Evolutionary conservation across 352 stramenopile species (phyloP).

Genomic region (Elongisporangium undulatum): DNA sequence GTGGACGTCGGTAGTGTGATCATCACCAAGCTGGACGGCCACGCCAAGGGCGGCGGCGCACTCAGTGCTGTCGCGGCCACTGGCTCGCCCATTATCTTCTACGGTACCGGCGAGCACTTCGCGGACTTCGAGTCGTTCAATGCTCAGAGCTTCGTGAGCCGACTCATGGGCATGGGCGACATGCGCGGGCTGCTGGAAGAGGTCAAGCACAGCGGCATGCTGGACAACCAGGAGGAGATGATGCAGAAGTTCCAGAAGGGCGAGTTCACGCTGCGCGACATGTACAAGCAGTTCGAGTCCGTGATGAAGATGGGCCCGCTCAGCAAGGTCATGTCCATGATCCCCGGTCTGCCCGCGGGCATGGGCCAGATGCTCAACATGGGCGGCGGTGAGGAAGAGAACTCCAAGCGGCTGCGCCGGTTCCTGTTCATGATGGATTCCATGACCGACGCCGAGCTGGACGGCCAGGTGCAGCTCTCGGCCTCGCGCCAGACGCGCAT

Average conservation of each 20-base stretch:
- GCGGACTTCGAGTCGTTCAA: constrained; percentile 98
- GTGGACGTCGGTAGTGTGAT: constrained; percentile 98
- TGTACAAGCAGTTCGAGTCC: constrained; percentile 99
- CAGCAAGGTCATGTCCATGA: constrained; percentile 98
- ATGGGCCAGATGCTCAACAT: constrained; percentile 91
- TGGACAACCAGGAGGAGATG: constrained; percentile 95
- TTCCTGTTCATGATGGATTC: constrained; percentile 99
- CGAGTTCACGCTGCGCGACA: constrained; percentile 97
- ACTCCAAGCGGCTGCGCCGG: constrained; percentile 90
- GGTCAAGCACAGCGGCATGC: constrained; percentile 88
- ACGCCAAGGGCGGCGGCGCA: constrained; percentile 98
- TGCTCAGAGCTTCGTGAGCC: constrained; percentile 96
- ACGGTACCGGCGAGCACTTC: constrained; percentile 97
- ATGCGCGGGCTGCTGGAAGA: constrained; percentile 95
- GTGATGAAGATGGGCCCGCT: constrained; percentile 98
- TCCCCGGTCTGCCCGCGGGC: constrained; percentile 92
- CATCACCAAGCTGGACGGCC: constrained; percentile 99
- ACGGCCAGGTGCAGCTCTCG: constrained; percentile 81
- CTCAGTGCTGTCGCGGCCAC: constrained; percentile 98
- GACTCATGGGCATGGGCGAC: constrained; percentile 98
- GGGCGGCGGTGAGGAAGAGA: constrained; percentile 90
- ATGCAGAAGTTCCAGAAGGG: constrained; percentile 95
- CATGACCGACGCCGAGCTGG: constrained; percentile 97
- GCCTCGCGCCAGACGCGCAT: constrained; percentile 82
- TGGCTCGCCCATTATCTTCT: constrained; percentile 97